Evolutionary conservation across 75 land plant species (phyloP), one percentile per base, ranked within the genome.

Genomic region (Pinus albicaulis): DNA sequence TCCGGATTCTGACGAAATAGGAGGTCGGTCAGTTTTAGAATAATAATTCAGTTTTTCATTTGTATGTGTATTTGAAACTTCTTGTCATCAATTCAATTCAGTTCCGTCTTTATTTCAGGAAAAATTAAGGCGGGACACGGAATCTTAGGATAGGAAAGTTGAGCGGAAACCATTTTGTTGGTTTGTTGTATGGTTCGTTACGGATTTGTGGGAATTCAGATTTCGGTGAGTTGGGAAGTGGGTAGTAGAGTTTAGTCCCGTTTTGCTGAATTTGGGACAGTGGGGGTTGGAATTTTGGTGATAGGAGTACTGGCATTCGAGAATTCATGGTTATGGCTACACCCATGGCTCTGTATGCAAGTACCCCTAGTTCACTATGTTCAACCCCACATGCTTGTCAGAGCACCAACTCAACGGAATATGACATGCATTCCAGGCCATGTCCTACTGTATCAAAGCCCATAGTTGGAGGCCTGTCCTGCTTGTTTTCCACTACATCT

Each of bases 391-490:
- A 15, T 55, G 80, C 22, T 25, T 75, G 63, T 64, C 91, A 22
- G 77, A 79, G 57, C 76, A 79, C 61, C 7, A 34, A 38, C 11
- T 68, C 71, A 38, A 8, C 24, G 41, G 71, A 68, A 20, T 20
- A 68, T 22, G 71, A 68, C n/a, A 22, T 3, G 48, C 84, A 22
- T 75, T 44, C 57, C 71, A 79, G 78, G 64, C 82, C 2, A 59
- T 86, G 28, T 38, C 71, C 53, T 81, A 87, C 36, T 82, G 77
- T 70, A 2, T 81, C 82, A 48, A 88, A 79, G 76, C 68, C 86
- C 28, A 56, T 74, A 11, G 16, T 76, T 16, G 93, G 93, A 3
- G 93, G 93, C 23, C 80, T 91, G 31, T 88, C 91, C 59, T 80
- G 83, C 71, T 76, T 91, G 5, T 89, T 91, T 76, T 75, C 86